Base-by-base conservation (phyloP, 1,284 basidiomycete species). In the Sporisorium iseilematis-ciliati region DNA sequence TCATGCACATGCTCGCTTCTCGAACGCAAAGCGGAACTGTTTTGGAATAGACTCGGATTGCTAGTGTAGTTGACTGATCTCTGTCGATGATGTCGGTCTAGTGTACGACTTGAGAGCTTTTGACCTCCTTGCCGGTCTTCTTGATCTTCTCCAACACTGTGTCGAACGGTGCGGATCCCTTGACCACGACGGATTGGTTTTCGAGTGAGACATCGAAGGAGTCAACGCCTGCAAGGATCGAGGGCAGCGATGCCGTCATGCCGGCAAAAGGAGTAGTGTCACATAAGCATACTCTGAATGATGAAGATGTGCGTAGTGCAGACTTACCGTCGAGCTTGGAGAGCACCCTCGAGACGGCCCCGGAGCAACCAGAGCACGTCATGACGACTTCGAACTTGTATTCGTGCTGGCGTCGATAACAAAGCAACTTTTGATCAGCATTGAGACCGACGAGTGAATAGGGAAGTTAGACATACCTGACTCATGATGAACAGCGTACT, bases 81-180 rank as follows among this genome's bases (percentile, higher is more conserved):
- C 21, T 35, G 51, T 18, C 4, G 25, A 38, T 5, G 14, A 38
- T 14, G 11, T 4, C 12, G 16, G 35, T 46, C 51, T 62, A 81
- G 10, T 52, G 49, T 1, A 81, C 71, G 12, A 81, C 63, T 20
- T 78, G 57, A 4, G 66, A 60, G 8, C 42, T 53, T 46, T 87
- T 59, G 63, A 90, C 90, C 88, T 91, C 89, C 87, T 94, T 94
- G 74, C 93, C 93, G 3, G 93, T 94, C 89, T 93, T 94, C 88
- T 90, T 90, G 85, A 94, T 93, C 88, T 89, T 92, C 53, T 87
- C 90, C 41, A 91, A 85, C 48, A 93, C 87, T 4, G 88, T 88
- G 0, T 93, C 91, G 83, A 92, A 93, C 11, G 88, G 81, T 11
- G 89, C 88, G 4, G 87, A 87, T 16, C 90, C 90, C 25, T 86